Base-by-base conservation (phyloP, 495 filamentous ascomycete genomes). In the Penicillium subrubescens region DNA sequence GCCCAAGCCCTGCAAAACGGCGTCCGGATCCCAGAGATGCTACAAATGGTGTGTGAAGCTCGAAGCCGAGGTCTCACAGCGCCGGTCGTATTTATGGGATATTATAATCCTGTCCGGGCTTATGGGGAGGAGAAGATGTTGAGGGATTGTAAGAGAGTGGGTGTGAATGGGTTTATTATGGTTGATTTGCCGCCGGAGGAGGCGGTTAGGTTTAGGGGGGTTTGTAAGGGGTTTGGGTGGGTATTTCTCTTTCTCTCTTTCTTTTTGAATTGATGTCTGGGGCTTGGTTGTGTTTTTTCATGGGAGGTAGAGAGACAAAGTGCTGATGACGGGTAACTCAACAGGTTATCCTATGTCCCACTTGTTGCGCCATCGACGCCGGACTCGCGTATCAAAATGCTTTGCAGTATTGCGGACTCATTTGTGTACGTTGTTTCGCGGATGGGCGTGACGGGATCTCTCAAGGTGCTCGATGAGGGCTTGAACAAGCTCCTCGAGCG, bases 381-480 rank as follows among this genome's bases (percentile, higher is more conserved):
- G 11, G 90, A 94, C 51, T 76, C 85, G 50, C 92, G 93, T 56
- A 94, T 98, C 92, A 92, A 93, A 78, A 79, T 95, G 6, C 87
- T 99, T n/a, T 99, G 94, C 85, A 87, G 90, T 73, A 94, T 97
- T 57, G 94, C 95, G 67, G 93, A 97, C 78, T 96, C 93, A 1
- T 99, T 98, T 81, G 93, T 97, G 77, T 98, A 97, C 72, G 92
- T 99, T 53, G 93, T 97, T 31, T 97, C 94, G 5, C 85, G 94
- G 62, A 96, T 97, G 91, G 95, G 94, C 58, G 92, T 97, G 29
- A 97, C 94, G 1, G 95, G 95, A 60, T 35, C 33, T 1, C 3
- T 35, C 17, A 56, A 56, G 53, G 31, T 25, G 19, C 31, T 34
- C 1, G 29, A 35, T 15, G 12, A 21, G 11, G 29, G 27, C n/a